Percentiles rank a stretch among this genome's conserved stretches.
Conservation (phyloP, 2,329 filamentous ascomycete species). For the Onygenales sp. region DNA sequence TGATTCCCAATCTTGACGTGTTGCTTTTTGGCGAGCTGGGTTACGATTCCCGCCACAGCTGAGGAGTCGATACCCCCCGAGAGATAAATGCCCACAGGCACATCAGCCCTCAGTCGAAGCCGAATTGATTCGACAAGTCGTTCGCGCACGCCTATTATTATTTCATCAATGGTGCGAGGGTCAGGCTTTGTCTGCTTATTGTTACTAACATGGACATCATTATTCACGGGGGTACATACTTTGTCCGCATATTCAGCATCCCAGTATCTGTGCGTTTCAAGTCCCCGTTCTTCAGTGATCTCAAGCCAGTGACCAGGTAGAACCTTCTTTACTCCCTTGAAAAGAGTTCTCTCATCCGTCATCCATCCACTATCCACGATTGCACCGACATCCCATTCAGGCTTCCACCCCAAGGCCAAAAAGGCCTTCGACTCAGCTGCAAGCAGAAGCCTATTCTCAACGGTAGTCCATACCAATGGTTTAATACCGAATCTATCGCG, state of each 20-base stretch:
- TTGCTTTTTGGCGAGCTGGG: slow-evolving; percentile 40
- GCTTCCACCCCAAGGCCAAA: slow-evolving; percentile 40
- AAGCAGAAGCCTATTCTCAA: slow-evolving; percentile 34
- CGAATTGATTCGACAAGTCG: slow-evolving; percentile 43
- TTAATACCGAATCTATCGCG: slow-evolving; percentile 51
- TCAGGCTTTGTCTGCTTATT: slow-evolving; percentile 20
- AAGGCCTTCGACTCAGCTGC: slow-evolving; percentile 49
- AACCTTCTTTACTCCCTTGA: slow-evolving; percentile 39
- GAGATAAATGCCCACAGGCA: slow-evolving; percentile 48
- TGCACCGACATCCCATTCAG: slow-evolving; percentile 44
- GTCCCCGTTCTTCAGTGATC: not conserved
- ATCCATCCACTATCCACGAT: slow-evolving; percentile 37
- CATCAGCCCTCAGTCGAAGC: slow-evolving; percentile 48
- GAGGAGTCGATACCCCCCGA: slow-evolving; percentile 52
- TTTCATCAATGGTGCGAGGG: slow-evolving; percentile 39
- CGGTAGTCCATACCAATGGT: slow-evolving; percentile 44
- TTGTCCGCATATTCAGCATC: slow-evolving; percentile 45
- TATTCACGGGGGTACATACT: slow-evolving; percentile 18
- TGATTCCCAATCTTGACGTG: slow-evolving; percentile 40
- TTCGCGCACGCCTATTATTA: slow-evolving; percentile 41
- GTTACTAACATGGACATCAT: not conserved
- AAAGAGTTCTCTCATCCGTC: slow-evolving; percentile 39
- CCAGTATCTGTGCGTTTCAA: slow-evolving; percentile 41
- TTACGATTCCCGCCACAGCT: slow-evolving; percentile 47
- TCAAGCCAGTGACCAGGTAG: not conserved